Conservation (phyloP, 1,284 basidiomycete genomes). For the Cutaneotrichosporon cutaneum region DNA sequence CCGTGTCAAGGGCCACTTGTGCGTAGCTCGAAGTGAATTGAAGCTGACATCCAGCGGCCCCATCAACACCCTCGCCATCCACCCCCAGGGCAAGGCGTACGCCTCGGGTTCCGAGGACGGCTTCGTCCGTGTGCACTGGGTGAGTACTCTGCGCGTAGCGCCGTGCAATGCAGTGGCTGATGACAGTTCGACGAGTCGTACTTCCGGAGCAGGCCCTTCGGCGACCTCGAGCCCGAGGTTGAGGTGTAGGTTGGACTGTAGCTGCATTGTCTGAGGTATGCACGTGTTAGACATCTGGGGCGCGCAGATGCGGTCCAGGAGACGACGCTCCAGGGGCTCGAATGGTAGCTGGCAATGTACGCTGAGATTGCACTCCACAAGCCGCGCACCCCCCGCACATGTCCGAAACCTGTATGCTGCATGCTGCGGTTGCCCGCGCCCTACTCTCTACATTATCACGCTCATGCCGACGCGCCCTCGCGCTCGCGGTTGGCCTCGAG, state of each 20-base stretch:
- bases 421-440: slow-evolving; percentile 11
- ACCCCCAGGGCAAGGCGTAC: slow-evolving; percentile 83
- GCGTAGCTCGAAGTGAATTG: neutral
- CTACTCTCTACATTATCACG: slow-evolving; percentile 9
- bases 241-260: slow-evolving; percentile 36
- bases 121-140: slow-evolving; percentile 79
- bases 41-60: slow-evolving; percentile 61
- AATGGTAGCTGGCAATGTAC: too few relatives aligned
- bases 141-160: slow-evolving; percentile 25
- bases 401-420: slow-evolving; percentile 20
- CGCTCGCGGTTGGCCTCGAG: slow-evolving; percentile 32
- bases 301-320: neutral
- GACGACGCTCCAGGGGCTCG: too few relatives aligned
- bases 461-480: slow-evolving; percentile 26
- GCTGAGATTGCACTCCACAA: neutral
- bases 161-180: neutral
- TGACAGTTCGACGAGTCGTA: slow-evolving; percentile 83
- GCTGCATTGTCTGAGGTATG: slow-evolving; percentile 20
- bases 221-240: slow-evolving; percentile 73
- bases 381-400: neutral
- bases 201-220: slow-evolving; percentile 84
- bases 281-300: slow-evolving; percentile 8
- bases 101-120: slow-evolving; percentile 97
- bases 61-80: slow-evolving; percentile 96
- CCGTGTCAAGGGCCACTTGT: slow-evolving; percentile 83